phyloP scores from a whole-genome alignment of 2,329 filamentous ascomycete genomes.

The Xylaria digitata region DNA sequence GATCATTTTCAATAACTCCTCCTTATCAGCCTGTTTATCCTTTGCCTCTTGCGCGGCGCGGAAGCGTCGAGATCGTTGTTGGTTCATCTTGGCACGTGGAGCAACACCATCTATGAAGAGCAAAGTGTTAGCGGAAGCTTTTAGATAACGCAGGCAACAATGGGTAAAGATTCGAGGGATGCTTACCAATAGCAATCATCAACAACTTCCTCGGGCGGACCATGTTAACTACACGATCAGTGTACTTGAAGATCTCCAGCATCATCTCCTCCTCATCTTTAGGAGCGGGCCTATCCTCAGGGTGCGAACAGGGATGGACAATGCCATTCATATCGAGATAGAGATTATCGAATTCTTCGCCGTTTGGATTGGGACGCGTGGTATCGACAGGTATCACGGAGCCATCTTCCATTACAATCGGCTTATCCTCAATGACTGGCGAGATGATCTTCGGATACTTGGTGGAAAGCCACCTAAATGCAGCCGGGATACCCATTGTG shows the following conservation, averaged over 20 bases:
- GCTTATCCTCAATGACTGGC: constrained; percentile 86
- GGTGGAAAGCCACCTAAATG: constrained; percentile 95
- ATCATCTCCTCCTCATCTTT: constrained; percentile 99
- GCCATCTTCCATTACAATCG: constrained; percentile 83
- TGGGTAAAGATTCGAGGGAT: constrained; percentile 36
- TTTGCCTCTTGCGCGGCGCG: constrained; percentile 92
- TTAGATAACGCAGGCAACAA: not conserved
- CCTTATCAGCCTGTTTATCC: constrained; percentile 92
- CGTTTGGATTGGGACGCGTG: constrained; percentile 89
- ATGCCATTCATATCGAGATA: constrained; percentile 99
- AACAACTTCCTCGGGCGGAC: constrained; percentile 93
- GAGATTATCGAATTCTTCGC: constrained; percentile 96
- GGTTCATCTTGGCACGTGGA: constrained; percentile 99
- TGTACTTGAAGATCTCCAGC: constrained; percentile 97
- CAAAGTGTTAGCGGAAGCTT: constrained; percentile 18
- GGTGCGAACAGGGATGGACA: constrained; percentile 97
- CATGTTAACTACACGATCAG: constrained; percentile 99
- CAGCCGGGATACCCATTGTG: constrained; percentile 91
- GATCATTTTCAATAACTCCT: constrained; percentile 85
- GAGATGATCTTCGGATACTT: constrained; percentile 99
- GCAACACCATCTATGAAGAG: constrained; percentile 84
- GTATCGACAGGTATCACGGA: constrained; percentile 85
- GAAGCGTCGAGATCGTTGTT: constrained; percentile 95
- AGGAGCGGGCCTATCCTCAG: constrained; percentile 90
- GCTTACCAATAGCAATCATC: constrained; percentile 93